phyloP scores from a whole-genome alignment of 805 yeast genomes.

The Kodamaea neixiangensis region DNA sequence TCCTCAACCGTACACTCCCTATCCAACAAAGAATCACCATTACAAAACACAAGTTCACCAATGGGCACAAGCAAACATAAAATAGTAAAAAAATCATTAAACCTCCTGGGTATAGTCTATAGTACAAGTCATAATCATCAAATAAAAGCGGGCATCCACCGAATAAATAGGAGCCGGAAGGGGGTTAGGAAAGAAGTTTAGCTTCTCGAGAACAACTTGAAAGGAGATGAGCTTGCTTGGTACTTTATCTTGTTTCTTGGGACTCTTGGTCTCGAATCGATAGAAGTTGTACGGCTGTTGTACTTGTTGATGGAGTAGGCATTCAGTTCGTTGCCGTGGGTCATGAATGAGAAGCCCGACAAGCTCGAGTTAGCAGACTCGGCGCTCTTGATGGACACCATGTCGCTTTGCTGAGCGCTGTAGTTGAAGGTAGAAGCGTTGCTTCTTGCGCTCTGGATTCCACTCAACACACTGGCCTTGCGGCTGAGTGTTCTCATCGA shows the following conservation, averaged over 20 bases:
- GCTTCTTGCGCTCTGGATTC: neutral
- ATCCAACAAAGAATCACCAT: slow-evolving; percentile 3
- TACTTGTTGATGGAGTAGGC: slow-evolving; percentile 1
- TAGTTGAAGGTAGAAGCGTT: slow-evolving; percentile 1
- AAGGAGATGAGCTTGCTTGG: slow-evolving; percentile 7
- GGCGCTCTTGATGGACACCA: slow-evolving; percentile 4
- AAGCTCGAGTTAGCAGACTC: neutral
- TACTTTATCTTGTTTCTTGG: slow-evolving; percentile 5
- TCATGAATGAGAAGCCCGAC: slow-evolving; percentile 12
- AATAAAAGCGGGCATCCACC: slow-evolving; percentile 5
- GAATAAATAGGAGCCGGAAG: slow-evolving; percentile 1
- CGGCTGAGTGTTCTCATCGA: slow-evolving; percentile 3
- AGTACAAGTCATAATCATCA: slow-evolving; percentile 9
- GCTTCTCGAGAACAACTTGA: slow-evolving; percentile 9
- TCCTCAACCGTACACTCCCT: slow-evolving; percentile 3
- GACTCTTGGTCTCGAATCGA: neutral
- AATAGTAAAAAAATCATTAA: slow-evolving; percentile 1
- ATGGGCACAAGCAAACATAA: slow-evolving; percentile 2
- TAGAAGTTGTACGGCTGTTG: slow-evolving; percentile 2
- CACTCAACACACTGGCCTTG: neutral
- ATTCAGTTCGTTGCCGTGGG: slow-evolving; percentile 5
- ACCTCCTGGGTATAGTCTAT: slow-evolving; percentile 9
- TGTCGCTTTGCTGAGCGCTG: neutral
- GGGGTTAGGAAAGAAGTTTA: neutral
- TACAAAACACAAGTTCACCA: slow-evolving; percentile 5